These are phyloP conservation scores for Chamaecyparis obtusa DNA, from an alignment of 75 land plant genomes.

Conservation along the genomic window DNA sequence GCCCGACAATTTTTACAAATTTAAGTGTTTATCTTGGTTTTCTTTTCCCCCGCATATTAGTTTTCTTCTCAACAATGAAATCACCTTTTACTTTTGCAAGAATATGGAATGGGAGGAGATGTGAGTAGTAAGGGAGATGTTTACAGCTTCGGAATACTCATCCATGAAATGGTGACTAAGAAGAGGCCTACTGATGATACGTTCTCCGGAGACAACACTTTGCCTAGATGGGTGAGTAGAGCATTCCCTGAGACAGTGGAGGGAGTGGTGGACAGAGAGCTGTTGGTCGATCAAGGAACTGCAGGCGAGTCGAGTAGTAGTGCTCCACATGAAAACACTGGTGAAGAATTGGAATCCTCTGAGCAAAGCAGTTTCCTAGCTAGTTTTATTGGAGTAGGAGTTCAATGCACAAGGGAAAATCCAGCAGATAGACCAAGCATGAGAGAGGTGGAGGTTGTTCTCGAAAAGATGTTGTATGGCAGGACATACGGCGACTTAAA, in stretches of 20 bases:
- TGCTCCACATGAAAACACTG: too few relatives aligned
- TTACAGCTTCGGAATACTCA: conserved; percentile 56
- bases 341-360: too few relatives aligned
- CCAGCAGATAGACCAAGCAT: conserved; percentile 61
- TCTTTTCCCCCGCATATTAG: too few relatives aligned
- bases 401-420: conserved; percentile 34
- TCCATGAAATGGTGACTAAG: conserved; percentile 44
- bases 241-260: neutral
- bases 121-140: conserved; percentile 58
- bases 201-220: conserved; percentile 3
- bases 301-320: conserved; percentile 23
- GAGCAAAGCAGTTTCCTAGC: conserved; percentile 30
- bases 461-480: neutral
- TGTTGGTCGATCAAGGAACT: conserved; percentile 22
- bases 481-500: too few relatives aligned
- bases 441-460: conserved; percentile 33
- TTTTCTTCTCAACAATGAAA: neutral
- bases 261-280: conserved; percentile 11
- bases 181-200: conserved; percentile 39
- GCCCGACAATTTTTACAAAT: neutral
- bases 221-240: conserved; percentile 1
- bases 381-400: conserved; percentile 26
- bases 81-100: conserved; percentile 12
- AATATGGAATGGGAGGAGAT: conserved; percentile 42
- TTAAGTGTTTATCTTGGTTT: neutral